These are phyloP conservation scores for Biscogniauxia mediterranea DNA, from an alignment of 2,329 filamentous ascomycete genomes.

Conservation along the genomic window DNA sequence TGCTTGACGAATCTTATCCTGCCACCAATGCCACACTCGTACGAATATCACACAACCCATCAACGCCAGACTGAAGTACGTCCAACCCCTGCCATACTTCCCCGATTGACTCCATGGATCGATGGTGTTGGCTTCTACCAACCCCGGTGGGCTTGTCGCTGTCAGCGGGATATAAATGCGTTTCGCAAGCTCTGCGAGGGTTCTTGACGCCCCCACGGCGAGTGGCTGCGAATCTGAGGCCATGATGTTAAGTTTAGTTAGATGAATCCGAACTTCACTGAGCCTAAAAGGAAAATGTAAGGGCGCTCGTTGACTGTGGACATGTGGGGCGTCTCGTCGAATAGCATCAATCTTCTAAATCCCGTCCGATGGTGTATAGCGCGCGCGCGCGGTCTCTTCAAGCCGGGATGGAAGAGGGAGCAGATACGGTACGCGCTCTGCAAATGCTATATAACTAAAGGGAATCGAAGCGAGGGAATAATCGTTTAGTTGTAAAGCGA, in stretches of 20 bases:
- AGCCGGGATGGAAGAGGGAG: not conserved
- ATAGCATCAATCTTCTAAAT: constrained; percentile 1
- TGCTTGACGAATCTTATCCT: constrained; percentile 87
- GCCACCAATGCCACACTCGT: constrained; percentile 84
- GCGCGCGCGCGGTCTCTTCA: not conserved
- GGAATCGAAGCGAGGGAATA: constrained; percentile 18
- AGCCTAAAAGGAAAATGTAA: constrained; percentile 6
- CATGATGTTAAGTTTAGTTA: constrained; percentile 35
- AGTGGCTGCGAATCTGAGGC: constrained; percentile 35
- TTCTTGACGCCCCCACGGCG: constrained; percentile 35
- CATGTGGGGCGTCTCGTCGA: constrained; percentile 4
- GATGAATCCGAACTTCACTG: constrained; percentile 3
- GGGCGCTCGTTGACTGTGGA: not conserved
- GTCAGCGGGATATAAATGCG: constrained; percentile 61
- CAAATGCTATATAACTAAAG: constrained; percentile 1
- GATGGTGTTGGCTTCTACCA: constrained; percentile 60
- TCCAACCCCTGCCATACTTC: constrained; percentile 85
- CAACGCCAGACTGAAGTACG: constrained; percentile 79
- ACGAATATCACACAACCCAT: constrained; percentile 65
- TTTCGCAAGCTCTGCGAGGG: constrained; percentile 43
- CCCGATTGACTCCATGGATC: constrained; percentile 81
- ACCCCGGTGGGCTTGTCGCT: constrained; percentile 57
- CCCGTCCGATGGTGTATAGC: not conserved
- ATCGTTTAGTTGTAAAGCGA: constrained; percentile 20
- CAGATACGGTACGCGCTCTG: not conserved